Conservation (phyloP, 495 filamentous ascomycete genomes). For the Penicillium arizonense region DNA sequence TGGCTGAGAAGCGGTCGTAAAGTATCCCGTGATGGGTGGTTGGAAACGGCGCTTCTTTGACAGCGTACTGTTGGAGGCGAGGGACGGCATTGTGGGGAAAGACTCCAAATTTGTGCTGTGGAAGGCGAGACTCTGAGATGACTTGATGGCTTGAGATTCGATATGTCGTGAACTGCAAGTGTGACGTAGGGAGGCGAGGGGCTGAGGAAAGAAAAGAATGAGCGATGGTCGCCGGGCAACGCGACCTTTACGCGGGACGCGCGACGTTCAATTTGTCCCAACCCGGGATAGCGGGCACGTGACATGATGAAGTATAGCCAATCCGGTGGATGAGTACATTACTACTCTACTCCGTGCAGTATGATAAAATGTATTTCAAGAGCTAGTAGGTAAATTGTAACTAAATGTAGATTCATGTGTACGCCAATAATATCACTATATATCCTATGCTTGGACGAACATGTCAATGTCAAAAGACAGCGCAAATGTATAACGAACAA, state of each 20-base stretch:
- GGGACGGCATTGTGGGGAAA: slow-evolving; percentile 13
- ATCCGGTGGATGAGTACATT: too few species aligned
- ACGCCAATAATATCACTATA: not conserved
- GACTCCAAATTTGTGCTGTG: not conserved
- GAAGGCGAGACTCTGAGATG: not conserved
- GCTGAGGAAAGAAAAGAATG: too few species aligned
- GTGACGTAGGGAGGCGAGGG: too few species aligned
- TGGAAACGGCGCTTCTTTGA: slow-evolving; percentile 49
- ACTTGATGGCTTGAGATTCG: not conserved
- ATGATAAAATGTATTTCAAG: too few species aligned
- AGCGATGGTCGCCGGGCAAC: too few species aligned
- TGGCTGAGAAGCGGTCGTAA: slow-evolving; percentile 22
- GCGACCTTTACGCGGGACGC: not conserved
- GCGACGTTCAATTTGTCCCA: too few species aligned
- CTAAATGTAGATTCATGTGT: too few species aligned
- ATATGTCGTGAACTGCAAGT: not conserved
- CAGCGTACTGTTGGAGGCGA: slow-evolving; percentile 19
- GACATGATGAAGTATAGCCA: too few species aligned
- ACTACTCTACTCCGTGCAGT: too few species aligned
- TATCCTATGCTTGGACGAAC: not conserved
- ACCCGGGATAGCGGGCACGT: too few species aligned
- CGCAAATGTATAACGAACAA: slow-evolving; percentile 2
- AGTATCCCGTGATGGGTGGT: slow-evolving; percentile 46
- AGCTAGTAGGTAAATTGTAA: too few species aligned
- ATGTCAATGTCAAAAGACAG: not conserved